Conservation (phyloP, 2,329 filamentous ascomycete species). For the Colletotrichum kahawae region DNA sequence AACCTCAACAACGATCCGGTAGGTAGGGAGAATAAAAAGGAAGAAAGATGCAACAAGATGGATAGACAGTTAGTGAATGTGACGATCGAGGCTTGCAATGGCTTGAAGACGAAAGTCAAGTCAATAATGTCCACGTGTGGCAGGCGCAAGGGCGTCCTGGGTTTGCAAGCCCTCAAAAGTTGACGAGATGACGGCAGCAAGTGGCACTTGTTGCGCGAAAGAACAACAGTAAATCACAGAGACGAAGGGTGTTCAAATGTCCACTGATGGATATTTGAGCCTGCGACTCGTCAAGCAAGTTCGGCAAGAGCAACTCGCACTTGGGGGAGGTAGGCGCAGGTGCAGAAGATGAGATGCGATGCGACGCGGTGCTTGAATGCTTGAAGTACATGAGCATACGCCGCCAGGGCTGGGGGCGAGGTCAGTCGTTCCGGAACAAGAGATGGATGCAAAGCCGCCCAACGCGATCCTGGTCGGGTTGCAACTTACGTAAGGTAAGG, state of each 20-base stretch:
- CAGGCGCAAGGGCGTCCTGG: background rate
- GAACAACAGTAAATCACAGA: conserved; percentile 4
- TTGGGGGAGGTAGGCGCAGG: background rate
- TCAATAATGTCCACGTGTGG: conserved; percentile 3
- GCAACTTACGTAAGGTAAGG: background rate
- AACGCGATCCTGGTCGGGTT: conserved; percentile 9
- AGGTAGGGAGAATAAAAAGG: background rate
- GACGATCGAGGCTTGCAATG: background rate
- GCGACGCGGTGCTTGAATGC: background rate
- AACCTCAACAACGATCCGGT: background rate
- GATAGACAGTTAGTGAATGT: conserved; percentile 4
- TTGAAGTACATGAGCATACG: background rate
- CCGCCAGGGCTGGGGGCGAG: background rate
- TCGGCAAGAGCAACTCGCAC: conserved; percentile 9
- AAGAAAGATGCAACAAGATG: background rate
- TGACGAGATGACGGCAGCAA: conserved; percentile 6
- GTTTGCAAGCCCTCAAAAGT: background rate
- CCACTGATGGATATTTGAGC: conserved; percentile 2
- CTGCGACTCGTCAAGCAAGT: conserved; percentile 4
- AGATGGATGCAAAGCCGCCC: background rate
- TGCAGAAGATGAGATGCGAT: background rate
- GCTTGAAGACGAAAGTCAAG: background rate
- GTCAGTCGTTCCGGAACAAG: background rate
- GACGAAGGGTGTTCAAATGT: conserved; percentile 5
- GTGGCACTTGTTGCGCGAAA: conserved; percentile 6